Conservation (phyloP, 371 early-diverging fungal species). For the Apophysomyces elegans region DNA sequence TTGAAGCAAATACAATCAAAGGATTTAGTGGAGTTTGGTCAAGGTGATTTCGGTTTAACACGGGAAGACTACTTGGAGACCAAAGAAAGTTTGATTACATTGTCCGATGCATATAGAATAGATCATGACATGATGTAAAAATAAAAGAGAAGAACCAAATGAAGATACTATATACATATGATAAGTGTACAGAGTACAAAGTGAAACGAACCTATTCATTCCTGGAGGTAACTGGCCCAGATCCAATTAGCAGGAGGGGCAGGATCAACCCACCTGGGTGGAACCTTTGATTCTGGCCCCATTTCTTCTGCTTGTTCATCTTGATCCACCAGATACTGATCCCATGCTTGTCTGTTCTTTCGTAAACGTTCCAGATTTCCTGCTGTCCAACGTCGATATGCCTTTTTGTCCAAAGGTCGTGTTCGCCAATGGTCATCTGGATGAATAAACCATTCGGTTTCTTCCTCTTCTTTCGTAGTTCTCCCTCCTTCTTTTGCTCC, state of each 20-base stretch:
- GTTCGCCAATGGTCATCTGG: constrained; percentile 35
- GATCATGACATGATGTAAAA: constrained; percentile 26
- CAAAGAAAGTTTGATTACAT: constrained; percentile 51
- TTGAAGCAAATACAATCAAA: constrained; percentile 36
- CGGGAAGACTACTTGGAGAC: constrained; percentile 52
- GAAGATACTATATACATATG: background rate
- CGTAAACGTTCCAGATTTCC: constrained; percentile 33
- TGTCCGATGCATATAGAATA: constrained; percentile 49
- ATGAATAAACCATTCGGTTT: constrained; percentile 20
- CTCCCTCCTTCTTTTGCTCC: constrained; percentile 21
- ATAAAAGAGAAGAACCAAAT: background rate
- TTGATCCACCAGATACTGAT: constrained; percentile 28
- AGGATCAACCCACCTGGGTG: constrained; percentile 44
- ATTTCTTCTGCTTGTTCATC: background rate
- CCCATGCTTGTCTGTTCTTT: constrained; percentile 41
- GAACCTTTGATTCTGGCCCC: constrained; percentile 28
- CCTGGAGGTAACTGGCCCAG: constrained; percentile 36
- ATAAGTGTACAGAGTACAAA: background rate
- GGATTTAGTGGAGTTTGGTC: constrained; percentile 51
- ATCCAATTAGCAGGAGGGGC: constrained; percentile 47
- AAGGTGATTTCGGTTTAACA: constrained; percentile 44
- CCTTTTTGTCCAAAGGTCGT: constrained; percentile 22
- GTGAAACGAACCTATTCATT: background rate
- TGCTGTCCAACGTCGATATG: constrained; percentile 48
- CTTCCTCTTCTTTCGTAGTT: constrained; percentile 16